A percentile compares a stretch with the other conserved stretches of the same genome.
Conservation (phyloP, 1,139 yeast species). For the Suhomyces ambrosiae region DNA sequence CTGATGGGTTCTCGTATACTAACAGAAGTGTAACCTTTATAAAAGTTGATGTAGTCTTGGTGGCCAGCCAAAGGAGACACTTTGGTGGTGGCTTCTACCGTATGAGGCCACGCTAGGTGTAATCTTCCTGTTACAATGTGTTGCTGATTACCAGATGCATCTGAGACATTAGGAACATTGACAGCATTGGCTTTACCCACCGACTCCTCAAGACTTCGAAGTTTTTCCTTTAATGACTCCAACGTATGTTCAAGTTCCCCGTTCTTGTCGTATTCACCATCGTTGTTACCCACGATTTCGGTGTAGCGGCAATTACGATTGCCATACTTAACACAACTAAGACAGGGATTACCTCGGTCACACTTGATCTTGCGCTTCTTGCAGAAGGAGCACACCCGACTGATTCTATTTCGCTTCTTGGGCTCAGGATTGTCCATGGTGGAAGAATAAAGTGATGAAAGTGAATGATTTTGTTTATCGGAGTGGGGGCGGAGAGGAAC, state of each 20-base stretch:
- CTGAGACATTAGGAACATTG: not conserved
- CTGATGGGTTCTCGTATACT: constrained; percentile 27
- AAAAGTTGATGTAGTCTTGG: constrained; percentile 36
- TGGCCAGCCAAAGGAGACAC: constrained; percentile 18
- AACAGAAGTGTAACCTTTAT: constrained; percentile 32
- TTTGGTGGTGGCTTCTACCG: not conserved
- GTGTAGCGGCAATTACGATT: constrained; percentile 24
- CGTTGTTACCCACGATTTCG: constrained; percentile 7
- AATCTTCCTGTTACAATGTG: not conserved
- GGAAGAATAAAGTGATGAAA: not conserved
- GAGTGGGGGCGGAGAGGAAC: constrained; percentile 4
- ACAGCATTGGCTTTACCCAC: constrained; percentile 6
- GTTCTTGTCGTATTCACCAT: constrained; percentile 4
- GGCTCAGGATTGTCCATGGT: constrained; percentile 4
- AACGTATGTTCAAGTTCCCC: constrained; percentile 7
- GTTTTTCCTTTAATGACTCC: constrained; percentile 20
- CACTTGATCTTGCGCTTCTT: constrained; percentile 46
- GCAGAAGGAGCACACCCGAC: constrained; percentile 45
- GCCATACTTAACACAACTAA: constrained; percentile 42
- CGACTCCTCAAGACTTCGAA: constrained; percentile 15
- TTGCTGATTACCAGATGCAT: too few species aligned
- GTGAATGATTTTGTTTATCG: constrained; percentile 1
- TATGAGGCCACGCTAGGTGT: constrained; percentile 3
- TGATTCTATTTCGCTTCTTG: constrained; percentile 34
- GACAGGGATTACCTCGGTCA: constrained; percentile 44